A percentile compares a stretch with the other conserved stretches of the same genome.
Evolutionary conservation across 495 filamentous ascomycete species (phyloP).

Genomic region (Neurospora sp.): DNA sequence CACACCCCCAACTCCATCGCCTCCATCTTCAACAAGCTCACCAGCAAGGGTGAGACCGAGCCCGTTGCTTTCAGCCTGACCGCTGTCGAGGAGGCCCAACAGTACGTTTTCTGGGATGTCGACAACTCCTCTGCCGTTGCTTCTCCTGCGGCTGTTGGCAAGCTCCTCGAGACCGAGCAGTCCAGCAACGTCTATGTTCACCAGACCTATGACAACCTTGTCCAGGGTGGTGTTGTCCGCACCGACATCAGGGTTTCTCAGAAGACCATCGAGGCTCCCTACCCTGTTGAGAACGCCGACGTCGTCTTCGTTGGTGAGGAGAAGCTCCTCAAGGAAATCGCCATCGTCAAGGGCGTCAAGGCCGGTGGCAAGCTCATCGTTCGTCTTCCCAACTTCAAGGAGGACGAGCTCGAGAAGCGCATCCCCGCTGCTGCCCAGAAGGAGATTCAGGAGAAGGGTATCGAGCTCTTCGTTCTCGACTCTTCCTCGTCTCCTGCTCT

Average conservation of each 20-base stretch:
- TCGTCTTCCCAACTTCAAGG: constrained; percentile 64
- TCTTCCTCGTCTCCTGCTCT: constrained; percentile 51
- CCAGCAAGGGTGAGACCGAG: constrained; percentile 45
- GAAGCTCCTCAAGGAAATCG: constrained; percentile 65
- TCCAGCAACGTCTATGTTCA: constrained; percentile 67
- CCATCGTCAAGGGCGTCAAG: constrained; percentile 61
- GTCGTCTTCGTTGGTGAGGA: constrained; percentile 67
- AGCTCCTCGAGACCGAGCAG: constrained; percentile 63
- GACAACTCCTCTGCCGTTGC: constrained; percentile 59
- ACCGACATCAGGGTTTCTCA: constrained; percentile 78
- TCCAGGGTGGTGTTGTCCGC: constrained; percentile 74
- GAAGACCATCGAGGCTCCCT: constrained; percentile 74
- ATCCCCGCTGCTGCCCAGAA: constrained; percentile 57
- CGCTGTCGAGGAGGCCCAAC: constrained; percentile 43
- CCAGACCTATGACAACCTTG: constrained; percentile 70
- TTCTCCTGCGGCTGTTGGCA: constrained; percentile 56
- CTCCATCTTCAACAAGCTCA: constrained; percentile 48
- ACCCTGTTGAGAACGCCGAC: constrained; percentile 67
- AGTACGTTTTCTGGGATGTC: constrained; percentile 91
- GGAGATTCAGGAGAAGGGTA: constrained; percentile 52
- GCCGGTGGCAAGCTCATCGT: constrained; percentile 62
- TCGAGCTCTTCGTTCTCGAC: constrained; percentile 67
- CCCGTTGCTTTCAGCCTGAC: constrained; percentile 37
- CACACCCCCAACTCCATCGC: constrained; percentile 68
- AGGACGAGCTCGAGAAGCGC: constrained; percentile 85